Base-by-base conservation (phyloP, 2,329 filamentous ascomycete species). In the Epichloe aotearoae region DNA sequence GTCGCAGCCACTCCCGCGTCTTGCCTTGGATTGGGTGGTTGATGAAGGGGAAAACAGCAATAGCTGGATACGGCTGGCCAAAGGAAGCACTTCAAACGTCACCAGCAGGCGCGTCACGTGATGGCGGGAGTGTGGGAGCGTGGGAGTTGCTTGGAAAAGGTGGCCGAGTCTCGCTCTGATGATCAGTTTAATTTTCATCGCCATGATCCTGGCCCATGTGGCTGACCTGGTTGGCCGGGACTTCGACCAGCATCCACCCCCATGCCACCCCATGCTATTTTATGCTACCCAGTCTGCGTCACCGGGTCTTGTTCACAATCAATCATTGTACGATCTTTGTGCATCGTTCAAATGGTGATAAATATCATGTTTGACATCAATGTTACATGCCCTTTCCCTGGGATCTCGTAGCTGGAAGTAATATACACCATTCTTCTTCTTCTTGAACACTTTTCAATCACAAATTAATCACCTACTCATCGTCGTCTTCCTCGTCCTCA, bases 401-500 rank as follows among this genome's bases (percentile, higher is more conserved):
- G 30, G 8, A 30, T 19, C 10, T 20, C 17, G 39, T 42, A 5
- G 40, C 14, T 42, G 30, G 6, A 42, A 42, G 17, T 15, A 42
- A 42, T 42, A 15, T 42, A 42, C 40, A 42, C 40, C 23, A 42
- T 42, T 42, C 30, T 23, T 30, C 30, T 30, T 30, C 8, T 30
- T 30, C 30, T 30, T 10, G 3, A 30, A 30, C 30, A 30, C 30
- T 10, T 30, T 11, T 11, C 8, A 30, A 30, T 30, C 30, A 30
- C 30, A 11, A 30, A 30, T 10, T 4, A 30, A 30, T n/a, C 17
- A 11, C 15, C 33, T 49, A 49, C 49, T 66, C 66, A 44, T 67
- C 62, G 37, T 72, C 70, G 17, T 83, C 79, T 37, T 84, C 83
- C 23, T 85, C 84, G 11, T 87, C 85, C 20, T 90, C 88, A 43